Percentiles rank a stretch among this genome's conserved stretches.
Conservation (phyloP, 2,329 filamentous ascomycete species). For the Fusarium goolgardi region DNA sequence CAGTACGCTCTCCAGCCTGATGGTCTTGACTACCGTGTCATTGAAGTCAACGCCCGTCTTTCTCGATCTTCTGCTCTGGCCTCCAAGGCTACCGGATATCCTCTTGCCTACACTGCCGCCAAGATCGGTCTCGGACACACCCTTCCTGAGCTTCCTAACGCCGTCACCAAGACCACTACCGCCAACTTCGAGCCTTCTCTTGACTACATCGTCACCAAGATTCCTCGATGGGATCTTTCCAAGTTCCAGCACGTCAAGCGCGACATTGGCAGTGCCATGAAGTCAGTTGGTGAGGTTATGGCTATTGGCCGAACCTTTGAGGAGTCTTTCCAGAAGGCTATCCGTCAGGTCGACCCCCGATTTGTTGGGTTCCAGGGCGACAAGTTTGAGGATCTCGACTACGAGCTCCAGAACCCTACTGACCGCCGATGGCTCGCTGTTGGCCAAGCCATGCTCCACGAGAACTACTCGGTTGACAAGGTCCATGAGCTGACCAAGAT, state of each 20-base stretch:
- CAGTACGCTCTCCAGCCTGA: conserved; percentile 98
- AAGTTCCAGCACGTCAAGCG: conserved; percentile 99
- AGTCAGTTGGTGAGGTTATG: conserved; percentile 99
- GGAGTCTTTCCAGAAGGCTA: conserved; percentile 99
- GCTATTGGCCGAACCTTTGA: conserved; percentile 98
- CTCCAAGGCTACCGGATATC: conserved; percentile 98
- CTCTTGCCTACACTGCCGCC: conserved; percentile 94
- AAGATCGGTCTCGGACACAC: conserved; percentile 98
- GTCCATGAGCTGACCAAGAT: conserved; percentile 97
- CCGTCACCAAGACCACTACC: conserved; percentile 97
- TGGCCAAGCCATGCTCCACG: conserved; percentile 97
- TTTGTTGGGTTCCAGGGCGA: conserved; percentile 96
- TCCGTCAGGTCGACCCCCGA: conserved; percentile 93
- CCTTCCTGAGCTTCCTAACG: conserved; percentile 94
- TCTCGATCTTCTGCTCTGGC: conserved; percentile 96
- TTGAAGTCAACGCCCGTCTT: conserved; percentile 98
- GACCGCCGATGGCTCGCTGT: conserved; percentile 98
- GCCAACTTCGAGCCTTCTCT: conserved; percentile 98
- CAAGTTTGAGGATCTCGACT: conserved; percentile 92
- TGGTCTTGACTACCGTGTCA: conserved; percentile 97
- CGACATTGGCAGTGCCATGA: conserved; percentile 98
- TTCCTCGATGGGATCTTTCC: conserved; percentile 96
- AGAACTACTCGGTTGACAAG: conserved; percentile 91
- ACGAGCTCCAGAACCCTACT: conserved; percentile 89
- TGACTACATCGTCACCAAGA: conserved; percentile 99